Evolutionary conservation across 768 basidiomycete species (phyloP).

Genomic region (Fomitopsis serialis): DNA sequence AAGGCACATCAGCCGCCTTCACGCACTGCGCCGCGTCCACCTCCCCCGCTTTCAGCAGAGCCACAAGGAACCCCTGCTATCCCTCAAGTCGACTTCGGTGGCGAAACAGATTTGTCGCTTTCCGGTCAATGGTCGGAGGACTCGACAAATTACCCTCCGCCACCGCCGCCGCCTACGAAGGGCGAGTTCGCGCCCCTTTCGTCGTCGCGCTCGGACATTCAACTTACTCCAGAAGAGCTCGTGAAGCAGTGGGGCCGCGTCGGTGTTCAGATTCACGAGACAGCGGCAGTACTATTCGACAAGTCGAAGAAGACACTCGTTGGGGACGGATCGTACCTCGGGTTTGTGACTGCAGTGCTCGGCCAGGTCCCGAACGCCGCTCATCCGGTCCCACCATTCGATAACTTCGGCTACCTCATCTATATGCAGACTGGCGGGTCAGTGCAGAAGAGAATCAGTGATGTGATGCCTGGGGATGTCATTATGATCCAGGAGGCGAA

Average conservation of each 20-base stretch:
- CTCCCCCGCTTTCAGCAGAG: conserved; percentile 34
- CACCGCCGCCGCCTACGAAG: conserved; percentile 16
- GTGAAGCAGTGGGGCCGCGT: conserved; percentile 65
- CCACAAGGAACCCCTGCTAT: conserved; percentile 69
- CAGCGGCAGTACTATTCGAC: conserved; percentile 61
- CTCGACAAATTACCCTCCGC: conserved; percentile 32
- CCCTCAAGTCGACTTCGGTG: conserved; percentile 47
- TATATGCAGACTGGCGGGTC: conserved; percentile 63
- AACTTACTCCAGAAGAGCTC: conserved; percentile 58
- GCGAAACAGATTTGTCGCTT: conserved; percentile 45
- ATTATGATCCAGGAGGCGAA: conserved; percentile 70
- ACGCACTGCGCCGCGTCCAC: conserved; percentile 32
- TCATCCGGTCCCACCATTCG: conserved; percentile 29
- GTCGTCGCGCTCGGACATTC: conserved; percentile 23
- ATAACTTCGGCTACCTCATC: conserved; percentile 64
- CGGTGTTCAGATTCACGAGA: conserved; percentile 69
- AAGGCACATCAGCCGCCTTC: conserved; percentile 24
- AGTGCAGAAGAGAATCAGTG: conserved; percentile 70
- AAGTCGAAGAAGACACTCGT: conserved; percentile 74
- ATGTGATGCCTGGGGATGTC: conserved; percentile 85
- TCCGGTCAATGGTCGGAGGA: conserved; percentile 58
- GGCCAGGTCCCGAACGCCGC: conserved; percentile 60
- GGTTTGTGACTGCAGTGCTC: conserved; percentile 69
- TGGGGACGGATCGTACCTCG: conserved; percentile 80
- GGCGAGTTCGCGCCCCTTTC: conserved; percentile 3